Conservation (phyloP, 106 monocot species). For the Acanthochlamys bracteata region DNA sequence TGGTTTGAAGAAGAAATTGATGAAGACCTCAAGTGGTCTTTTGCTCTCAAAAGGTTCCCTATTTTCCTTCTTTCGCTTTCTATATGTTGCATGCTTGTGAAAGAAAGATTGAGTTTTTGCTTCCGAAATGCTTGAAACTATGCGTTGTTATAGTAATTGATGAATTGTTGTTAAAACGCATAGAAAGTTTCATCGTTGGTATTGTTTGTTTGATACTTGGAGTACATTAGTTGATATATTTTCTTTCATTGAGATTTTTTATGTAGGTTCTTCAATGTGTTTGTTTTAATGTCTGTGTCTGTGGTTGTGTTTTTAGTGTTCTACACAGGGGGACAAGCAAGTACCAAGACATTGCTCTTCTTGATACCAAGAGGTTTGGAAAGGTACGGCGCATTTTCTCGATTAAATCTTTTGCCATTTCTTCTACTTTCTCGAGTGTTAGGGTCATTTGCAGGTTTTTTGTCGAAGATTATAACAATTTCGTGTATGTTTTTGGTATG, state of each 20-base stretch:
- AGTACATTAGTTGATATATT: neutral
- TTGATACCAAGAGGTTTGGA: conserved; percentile 78
- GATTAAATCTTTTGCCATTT: neutral
- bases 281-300: neutral
- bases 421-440: neutral
- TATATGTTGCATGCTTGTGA: neutral
- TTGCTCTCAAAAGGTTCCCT: conserved; percentile 53
- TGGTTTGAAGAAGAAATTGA: conserved; percentile 76
- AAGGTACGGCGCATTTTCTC: conserved; percentile 58
- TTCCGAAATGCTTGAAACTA: too few species aligned
- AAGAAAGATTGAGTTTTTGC: too few species aligned
- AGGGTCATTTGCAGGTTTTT: neutral
- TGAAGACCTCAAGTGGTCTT: conserved; percentile 66
- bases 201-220: too few species aligned
- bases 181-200: too few species aligned
- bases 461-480: neutral
- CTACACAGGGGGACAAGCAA: conserved; percentile 52
- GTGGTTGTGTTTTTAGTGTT: conserved; percentile 27
- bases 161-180: too few species aligned
- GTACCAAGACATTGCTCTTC: conserved; percentile 72
- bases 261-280: neutral
- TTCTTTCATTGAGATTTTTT: neutral
- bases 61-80: neutral
- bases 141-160: too few species aligned
- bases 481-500: neutral